Evolutionary conservation across 179 eudicot genomes (phyloP), one percentile per base, ranked within the genome.

Genomic region (Actinidia chinensis): DNA sequence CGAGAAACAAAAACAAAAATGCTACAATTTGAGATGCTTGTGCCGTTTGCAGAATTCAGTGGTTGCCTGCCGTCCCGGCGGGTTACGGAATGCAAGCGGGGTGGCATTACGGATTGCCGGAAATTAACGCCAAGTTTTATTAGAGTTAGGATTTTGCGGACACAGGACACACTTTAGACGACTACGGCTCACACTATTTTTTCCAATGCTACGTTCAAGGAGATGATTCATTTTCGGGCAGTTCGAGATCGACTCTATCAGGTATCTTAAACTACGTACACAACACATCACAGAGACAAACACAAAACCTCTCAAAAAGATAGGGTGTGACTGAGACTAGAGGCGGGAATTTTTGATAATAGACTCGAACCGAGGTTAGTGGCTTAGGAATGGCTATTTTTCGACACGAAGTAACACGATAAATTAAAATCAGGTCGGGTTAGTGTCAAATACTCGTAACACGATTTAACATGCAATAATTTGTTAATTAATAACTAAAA

Each of bases 141-240:
- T n/a, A 82, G 78, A 81, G 93, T 89, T 1, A 78, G 87, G 51
- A 82, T 93, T 10, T 71, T 95, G 75, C 97, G 98, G 48, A 70
- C 91, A 6, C 98, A 95, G 76, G 98, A 95, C 79, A 95, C 97
- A 11, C 88, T 95, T 79, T 89, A 18, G 97, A 95, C 76, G 97
- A 93, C 8, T 12, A 47, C 5, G 97, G 98, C 5, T 85, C 91
- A 44, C 98, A 95, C 79, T 93, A 87, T 65, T 91, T 87, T 15
- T 84, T 85, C 78, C 85, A 85, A 22, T 93, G 90, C 81, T 83
- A 80, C 80, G 90, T 95, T 59, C 93, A 89, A 80, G 99, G 98
- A 22, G 77, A 89, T 9, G 98, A 95, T 79, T 91, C 89, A 90
- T 95, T 28, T 95, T 88, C 72, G n/a, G 99, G 99, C 80, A 89